Evolutionary conservation across 495 filamentous ascomycete species (phyloP), one percentile per base, ranked within the genome.

Genomic region (Annulohypoxylon moriforme): DNA sequence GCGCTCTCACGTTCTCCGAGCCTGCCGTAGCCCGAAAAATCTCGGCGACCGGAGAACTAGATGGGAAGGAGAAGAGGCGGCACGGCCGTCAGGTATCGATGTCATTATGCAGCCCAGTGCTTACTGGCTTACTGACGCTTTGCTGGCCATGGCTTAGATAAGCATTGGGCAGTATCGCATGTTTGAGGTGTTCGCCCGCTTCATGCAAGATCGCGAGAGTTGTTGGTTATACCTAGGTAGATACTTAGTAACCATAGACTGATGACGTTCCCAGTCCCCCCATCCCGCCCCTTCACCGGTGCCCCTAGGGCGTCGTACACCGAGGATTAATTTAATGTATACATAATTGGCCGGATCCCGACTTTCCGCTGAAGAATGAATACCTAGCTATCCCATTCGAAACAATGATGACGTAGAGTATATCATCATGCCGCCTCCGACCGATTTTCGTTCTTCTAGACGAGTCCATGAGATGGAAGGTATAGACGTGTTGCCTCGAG

Each of bases 1-100:
- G 63, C 52, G 2, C 64, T 47, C 69, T 29, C 27, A 6, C 27
- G 6, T 6, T 29, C n/a, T 59, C 69, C 69, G 63, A 68, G 29
- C 33, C 22, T 16, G 11, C n/a, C 1, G 25, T 24, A 6, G 59
- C 56, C 58, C 38, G 64, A 68, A n/a, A 29, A 27, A 33, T 3
- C 10, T 22, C 61, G 61, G 53, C 18, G n/a, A 13, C 42, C 60
- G 47, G 24, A 29, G 11, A 52, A 14, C 11, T 14, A 29, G 58
- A 42, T 4, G 22, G 42, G 20, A 29, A 4, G 29, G 34, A 44
- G 50, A 52, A 20, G 49, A 24, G 25, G 66, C 38, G 40, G 57
- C 36, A 56, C 49, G 58, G 38, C 58, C 29, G 66, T 18, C 22
- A 38, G 55, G 11, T 18, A 47, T 66, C 46, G 29, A 65, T 61